phyloP scores from a whole-genome alignment of 345 rosid genomes.

The Pugionium cornutum region DNA sequence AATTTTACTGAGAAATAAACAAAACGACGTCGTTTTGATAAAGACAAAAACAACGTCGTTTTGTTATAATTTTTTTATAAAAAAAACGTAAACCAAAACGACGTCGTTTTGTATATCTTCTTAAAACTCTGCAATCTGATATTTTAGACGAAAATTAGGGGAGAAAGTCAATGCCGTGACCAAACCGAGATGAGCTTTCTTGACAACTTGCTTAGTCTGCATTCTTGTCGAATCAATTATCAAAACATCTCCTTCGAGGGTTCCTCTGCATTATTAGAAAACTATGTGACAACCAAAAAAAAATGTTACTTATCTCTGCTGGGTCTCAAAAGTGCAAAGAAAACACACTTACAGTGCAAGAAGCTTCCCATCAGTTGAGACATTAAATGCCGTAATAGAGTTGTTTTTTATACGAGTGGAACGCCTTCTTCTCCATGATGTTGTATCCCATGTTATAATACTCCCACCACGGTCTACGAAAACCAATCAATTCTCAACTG shows the following conservation, averaged over 20 bases:
- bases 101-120: not conserved
- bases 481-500: conserved; percentile 1
- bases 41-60: too few relatives aligned
- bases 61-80: too few relatives aligned
- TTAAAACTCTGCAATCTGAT: too few relatives aligned
- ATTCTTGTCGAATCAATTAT: too few relatives aligned
- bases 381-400: conserved; percentile 49
- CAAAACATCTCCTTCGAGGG: too few relatives aligned
- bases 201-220: conserved; percentile 30
- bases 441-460: conserved; percentile 71
- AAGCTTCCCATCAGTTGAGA: conserved; percentile 52
- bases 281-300: not conserved
- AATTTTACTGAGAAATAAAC: too few relatives aligned
- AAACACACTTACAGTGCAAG: conserved; percentile 58
- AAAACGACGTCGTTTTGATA: too few relatives aligned
- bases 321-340: not conserved
- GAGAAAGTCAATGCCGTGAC: conserved; percentile 8
- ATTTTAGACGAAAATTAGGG: too few relatives aligned
- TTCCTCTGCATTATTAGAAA: too few relatives aligned
- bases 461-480: conserved; percentile 61
- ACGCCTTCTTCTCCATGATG: conserved; percentile 58
- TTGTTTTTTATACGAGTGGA: conserved; percentile 61
- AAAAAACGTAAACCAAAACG: too few relatives aligned
- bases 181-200: conserved; percentile 80
- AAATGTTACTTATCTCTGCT: too few relatives aligned